Conservation (phyloP, 768 basidiomycete species). For the Lactarius hatsudake region DNA sequence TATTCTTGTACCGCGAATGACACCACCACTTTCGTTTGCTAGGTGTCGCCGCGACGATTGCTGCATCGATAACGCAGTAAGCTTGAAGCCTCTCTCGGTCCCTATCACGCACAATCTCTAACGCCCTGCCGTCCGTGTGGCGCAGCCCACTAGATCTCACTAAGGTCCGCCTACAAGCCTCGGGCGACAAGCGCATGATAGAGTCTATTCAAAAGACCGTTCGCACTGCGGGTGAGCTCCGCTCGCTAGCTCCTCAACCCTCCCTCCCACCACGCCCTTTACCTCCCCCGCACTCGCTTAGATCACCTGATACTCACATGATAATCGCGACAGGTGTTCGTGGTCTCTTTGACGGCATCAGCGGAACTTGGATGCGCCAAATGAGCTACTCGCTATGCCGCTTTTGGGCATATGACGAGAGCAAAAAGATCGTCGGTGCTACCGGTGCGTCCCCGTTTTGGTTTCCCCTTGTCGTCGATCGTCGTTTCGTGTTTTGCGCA, state of each 20-base stretch:
- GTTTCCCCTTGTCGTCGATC: conserved; percentile 1
- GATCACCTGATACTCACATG: background rate
- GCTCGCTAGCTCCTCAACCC: background rate
- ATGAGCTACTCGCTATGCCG: conserved; percentile 91
- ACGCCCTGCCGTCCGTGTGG: background rate
- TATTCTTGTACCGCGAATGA: conserved; percentile 8
- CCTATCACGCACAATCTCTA: background rate
- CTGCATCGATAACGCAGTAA: conserved; percentile 84
- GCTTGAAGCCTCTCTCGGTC: conserved; percentile 31
- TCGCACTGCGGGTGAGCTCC: conserved; percentile 59
- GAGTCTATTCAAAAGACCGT: conserved; percentile 80
- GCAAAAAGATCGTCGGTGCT: conserved; percentile 78
- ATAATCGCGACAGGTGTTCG: conserved; percentile 43
- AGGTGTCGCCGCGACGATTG: conserved; percentile 81
- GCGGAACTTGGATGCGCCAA: conserved; percentile 87
- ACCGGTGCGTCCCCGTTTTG: conserved; percentile 33
- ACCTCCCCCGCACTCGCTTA: background rate
- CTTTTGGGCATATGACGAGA: conserved; percentile 94
- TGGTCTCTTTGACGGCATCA: conserved; percentile 83
- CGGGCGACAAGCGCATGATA: conserved; percentile 90
- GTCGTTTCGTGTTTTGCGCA: background rate
- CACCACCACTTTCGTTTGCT: background rate
- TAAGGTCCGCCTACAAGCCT: conserved; percentile 88
- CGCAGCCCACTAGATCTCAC: conserved; percentile 82
- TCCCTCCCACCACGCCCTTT: background rate